A percentile compares a stretch with the other conserved stretches of the same genome.
Conservation (phyloP, 805 yeast species). For the Brettanomyces custersianus region DNA sequence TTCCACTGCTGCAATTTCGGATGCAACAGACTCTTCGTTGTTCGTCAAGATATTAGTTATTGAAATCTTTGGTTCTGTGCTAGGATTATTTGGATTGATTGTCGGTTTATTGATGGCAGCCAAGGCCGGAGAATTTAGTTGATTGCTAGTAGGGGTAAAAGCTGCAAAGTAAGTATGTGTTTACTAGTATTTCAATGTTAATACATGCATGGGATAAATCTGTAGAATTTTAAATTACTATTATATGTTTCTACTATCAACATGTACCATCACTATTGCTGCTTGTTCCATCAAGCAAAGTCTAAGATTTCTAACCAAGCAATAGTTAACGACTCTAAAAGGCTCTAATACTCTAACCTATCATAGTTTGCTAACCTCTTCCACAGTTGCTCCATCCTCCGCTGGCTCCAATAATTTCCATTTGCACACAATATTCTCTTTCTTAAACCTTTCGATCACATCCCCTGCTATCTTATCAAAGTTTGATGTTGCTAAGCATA, state of each 20-base stretch:
- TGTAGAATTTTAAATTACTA: not conserved
- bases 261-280: no score
- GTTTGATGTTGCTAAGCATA: slow-evolving; percentile 85
- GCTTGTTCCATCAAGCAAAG: no score
- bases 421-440: slow-evolving; percentile 57
- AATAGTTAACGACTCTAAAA: no score
- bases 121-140: slow-evolving; percentile 82
- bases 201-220: slow-evolving; percentile 12
- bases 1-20: slow-evolving; percentile 96
- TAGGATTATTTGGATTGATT: slow-evolving; percentile 92
- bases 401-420: slow-evolving; percentile 88
- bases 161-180: not conserved
- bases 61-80: slow-evolving; percentile 94
- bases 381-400: slow-evolving; percentile 71
- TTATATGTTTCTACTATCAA: no score
- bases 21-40: slow-evolving; percentile 92
- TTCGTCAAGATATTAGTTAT: slow-evolving; percentile 94
- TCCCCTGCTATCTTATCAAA: slow-evolving; percentile 75
- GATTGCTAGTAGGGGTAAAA: not conserved
- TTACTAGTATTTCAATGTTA: not conserved
- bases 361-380: slow-evolving; percentile 23
- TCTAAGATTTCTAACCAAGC: no score
- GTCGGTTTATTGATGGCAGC: slow-evolving; percentile 97
- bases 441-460: slow-evolving; percentile 59
- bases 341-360: not conserved